These are phyloP conservation scores for Volvox carteri DNA, from an alignment of 163 green algal genomes.

Conservation along the genomic window DNA sequence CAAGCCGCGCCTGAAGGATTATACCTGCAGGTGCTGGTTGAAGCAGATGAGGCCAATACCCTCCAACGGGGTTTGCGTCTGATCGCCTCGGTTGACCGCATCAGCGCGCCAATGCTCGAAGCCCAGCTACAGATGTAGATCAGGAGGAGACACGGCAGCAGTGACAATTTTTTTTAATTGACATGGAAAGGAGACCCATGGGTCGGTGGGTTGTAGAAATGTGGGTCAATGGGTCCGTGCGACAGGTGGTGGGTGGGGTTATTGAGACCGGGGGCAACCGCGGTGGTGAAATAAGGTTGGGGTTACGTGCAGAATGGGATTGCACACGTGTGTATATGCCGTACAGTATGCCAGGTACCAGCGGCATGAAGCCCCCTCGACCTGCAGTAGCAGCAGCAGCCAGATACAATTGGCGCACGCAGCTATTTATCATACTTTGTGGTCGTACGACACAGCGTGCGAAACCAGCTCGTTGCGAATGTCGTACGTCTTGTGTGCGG, in stretches of 20 bases:
- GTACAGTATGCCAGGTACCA: neutral
- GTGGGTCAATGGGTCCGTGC: neutral
- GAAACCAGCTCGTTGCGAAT: constrained; percentile 53
- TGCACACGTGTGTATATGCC: neutral
- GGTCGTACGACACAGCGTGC: constrained; percentile 37
- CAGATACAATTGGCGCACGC: neutral
- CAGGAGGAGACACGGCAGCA: neutral
- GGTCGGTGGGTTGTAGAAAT: neutral
- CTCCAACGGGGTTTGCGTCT: neutral
- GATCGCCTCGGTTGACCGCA: neutral
- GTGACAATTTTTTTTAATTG: too few relatives aligned
- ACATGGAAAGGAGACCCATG: too few relatives aligned
- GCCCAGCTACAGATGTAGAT: constrained; percentile 5
- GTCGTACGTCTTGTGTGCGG: constrained; percentile 33
- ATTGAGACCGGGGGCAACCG: neutral
- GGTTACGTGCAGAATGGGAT: neutral
- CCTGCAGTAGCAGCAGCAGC: neutral
- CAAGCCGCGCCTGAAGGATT: neutral
- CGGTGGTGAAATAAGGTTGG: too few relatives aligned
- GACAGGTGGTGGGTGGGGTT: neutral
- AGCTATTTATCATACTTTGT: constrained; percentile 19
- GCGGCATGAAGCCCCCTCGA: too few relatives aligned
- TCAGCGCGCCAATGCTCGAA: constrained; percentile 55
- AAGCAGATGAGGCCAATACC: constrained; percentile 49
- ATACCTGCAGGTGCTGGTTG: constrained; percentile 51